Base-by-base conservation (phyloP, 2,329 filamentous ascomycete species). In the Ceratocystis eucalypticola region DNA sequence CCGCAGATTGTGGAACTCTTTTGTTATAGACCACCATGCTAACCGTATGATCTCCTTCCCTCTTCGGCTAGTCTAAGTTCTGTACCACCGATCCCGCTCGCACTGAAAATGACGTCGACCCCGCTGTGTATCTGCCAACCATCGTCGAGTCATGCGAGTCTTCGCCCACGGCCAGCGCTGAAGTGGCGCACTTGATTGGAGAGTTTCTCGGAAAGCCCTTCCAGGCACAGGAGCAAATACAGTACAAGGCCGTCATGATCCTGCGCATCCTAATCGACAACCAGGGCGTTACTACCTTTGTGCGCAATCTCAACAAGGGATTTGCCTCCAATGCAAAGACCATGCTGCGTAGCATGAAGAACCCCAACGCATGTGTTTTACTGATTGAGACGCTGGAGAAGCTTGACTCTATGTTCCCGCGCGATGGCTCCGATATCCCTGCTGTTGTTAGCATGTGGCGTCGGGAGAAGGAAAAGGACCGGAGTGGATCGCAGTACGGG, bases 201-300 rank as follows among this genome's bases (percentile, higher is more conserved):
- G 92, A 90, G 75, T 93, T 87, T 74, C 79, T 99, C 68, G 82
- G 84, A 71, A 87, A 86, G 70, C 88, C 92, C 59, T 85, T 89
- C 76, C 84, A 76, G 71, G 74, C 76, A 30, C 79, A 78, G 59
- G 80, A 89, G 8, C 85, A 88, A 71, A 85, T 87, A 71, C 93
- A 97, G 76, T 97, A 96, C 81, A 96, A 97, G 77, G 88, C 91
- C 69, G 86, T 97, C 72, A 97, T 97, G 94, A 83, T 99, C 66
- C 81, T 95, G 71, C 88, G 93, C 69, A 99, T 99, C 72, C 79
- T 99, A 70, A 82, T 86, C 71, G 92, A 97, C 75, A 96, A 99
- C 74, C 94, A 94, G 0, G 93, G 93, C 37, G 62, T 69, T 8
- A 82, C 83, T 65, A 91, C 86, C 1, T 99, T 99, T 73, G 96